Evolutionary conservation across 345 rosid species (phyloP), one percentile per base, ranked within the genome.

Genomic region (Populus deltoides): DNA sequence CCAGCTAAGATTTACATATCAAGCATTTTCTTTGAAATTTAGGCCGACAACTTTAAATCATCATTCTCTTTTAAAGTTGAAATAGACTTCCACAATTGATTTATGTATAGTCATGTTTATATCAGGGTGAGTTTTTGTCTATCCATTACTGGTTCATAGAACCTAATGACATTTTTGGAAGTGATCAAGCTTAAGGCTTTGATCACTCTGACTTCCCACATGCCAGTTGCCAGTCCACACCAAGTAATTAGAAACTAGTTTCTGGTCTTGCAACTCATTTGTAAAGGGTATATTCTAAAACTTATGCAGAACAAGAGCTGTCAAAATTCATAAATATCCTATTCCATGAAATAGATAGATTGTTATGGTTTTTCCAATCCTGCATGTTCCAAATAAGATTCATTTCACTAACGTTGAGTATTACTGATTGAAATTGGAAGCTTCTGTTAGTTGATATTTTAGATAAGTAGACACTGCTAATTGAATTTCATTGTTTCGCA

Each of bases 401-500:
- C 16, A 41, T 69, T 6, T 2, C 17, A 10, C 33, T 69, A 13
- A 35, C 7, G 1, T 20, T 10, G 36, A 16, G 45, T 35, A 15
- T 9, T 15, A 11, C 20, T 55, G 47, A 16, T 43, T 27, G 35
- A n/a, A n/a, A 9, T 11, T 69, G 35, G 12, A n/a, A 12, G 33
- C 49, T 39, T 41, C 0, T 5, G 10, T 41, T 5, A 39, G 35
- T 43, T 10, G 12, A 63, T 27, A 17, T 27, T 74, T 74, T 39
- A 8, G 57, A 63, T 43, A 9, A 57, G 8, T 22, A 18, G 35
- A 73, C 33, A 63, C 36, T 62, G 31, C 63, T 10, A 41, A 17
- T 65, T 43, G n/a, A 43, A 18, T 2, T 29, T n/a, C 1, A n/a
- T 47, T 27, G n/a, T 16, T 76, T 65, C 80, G 84, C 87, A 92